Evolutionary conservation across 148 eudicot genomes (phyloP).

Genomic region (Rhododendron henanense): DNA sequence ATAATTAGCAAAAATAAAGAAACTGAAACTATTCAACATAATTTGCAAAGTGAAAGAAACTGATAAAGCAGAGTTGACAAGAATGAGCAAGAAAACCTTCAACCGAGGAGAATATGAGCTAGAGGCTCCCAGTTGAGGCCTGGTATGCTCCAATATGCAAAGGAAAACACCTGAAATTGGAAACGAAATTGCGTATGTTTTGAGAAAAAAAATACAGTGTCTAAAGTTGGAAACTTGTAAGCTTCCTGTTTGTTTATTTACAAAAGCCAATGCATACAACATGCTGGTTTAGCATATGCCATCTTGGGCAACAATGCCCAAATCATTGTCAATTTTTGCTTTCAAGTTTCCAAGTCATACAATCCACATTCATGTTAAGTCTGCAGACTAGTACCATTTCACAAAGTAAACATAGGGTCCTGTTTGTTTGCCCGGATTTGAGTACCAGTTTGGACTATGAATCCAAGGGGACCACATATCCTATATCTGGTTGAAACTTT

Average conservation of each 20-base stretch:
- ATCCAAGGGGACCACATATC: not conserved
- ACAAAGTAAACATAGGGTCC: not conserved
- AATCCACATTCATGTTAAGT: not conserved
- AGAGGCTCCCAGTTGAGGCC: not conserved
- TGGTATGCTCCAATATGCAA: conserved; percentile 9
- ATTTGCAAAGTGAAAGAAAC: not conserved
- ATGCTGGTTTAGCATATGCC: not conserved
- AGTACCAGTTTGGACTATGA: not conserved
- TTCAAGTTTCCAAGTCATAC: not conserved
- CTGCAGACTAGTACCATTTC: not conserved
- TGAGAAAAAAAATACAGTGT: not conserved
- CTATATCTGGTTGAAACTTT: not conserved
- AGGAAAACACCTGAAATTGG: conserved; percentile 16
- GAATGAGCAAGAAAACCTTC: conserved; percentile 11
- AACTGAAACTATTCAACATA: not conserved
- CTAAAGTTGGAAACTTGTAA: not conserved
- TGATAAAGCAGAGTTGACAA: not conserved
- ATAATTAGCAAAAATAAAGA: not conserved
- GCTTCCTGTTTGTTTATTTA: not conserved
- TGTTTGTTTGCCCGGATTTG: not conserved
- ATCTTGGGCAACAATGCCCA: not conserved
- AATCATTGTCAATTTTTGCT: not conserved
- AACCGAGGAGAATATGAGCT: conserved; percentile 17
- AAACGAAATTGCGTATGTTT: not conserved
- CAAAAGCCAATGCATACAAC: not conserved